Conservation (phyloP, 352 stramenopile species). For the Globisporangium recalcitrans region DNA sequence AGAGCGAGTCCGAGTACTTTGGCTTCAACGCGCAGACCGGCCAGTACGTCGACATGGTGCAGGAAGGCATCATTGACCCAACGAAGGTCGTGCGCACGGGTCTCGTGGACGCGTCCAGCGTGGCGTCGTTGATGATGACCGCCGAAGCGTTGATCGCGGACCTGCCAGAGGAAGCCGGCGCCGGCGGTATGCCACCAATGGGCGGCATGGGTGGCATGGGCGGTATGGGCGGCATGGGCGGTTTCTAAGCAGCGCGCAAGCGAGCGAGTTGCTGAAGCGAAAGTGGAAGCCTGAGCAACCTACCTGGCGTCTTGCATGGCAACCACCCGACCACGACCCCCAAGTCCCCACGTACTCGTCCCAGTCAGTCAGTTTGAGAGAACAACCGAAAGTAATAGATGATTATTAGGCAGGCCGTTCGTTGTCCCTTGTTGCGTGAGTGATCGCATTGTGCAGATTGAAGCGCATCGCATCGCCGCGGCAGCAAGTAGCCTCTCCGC, state of each 20-base stretch:
- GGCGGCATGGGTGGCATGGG: constrained; percentile 76
- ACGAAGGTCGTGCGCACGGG: constrained; percentile 98
- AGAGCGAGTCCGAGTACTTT: constrained; percentile 88
- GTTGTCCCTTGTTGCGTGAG: not conserved
- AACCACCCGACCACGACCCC: not conserved
- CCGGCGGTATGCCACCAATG: constrained; percentile 53
- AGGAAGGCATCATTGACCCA: constrained; percentile 97
- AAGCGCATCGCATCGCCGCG: too few species aligned
- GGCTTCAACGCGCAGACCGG: constrained; percentile 98
- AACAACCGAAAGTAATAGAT: constrained; percentile 35
- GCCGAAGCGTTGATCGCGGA: constrained; percentile 98
- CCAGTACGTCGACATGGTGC: constrained; percentile 97
- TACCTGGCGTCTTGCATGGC: not conserved
- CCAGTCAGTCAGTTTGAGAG: constrained; percentile 10
- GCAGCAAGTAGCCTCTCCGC: too few species aligned
- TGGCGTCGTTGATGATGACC: constrained; percentile 99
- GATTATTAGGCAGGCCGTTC: constrained; percentile 40
- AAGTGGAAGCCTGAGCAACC: not conserved
- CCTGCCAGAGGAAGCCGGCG: constrained; percentile 86
- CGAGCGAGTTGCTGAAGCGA: not conserved
- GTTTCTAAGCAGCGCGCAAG: constrained; percentile 37
- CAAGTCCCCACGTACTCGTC: not conserved
- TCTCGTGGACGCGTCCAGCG: constrained; percentile 97
- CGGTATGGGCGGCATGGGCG: constrained; percentile 75
- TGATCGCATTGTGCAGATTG: too few species aligned